phyloP scores from a whole-genome alignment of 2,329 filamentous ascomycete species.

The Geosmithia morbida region DNA sequence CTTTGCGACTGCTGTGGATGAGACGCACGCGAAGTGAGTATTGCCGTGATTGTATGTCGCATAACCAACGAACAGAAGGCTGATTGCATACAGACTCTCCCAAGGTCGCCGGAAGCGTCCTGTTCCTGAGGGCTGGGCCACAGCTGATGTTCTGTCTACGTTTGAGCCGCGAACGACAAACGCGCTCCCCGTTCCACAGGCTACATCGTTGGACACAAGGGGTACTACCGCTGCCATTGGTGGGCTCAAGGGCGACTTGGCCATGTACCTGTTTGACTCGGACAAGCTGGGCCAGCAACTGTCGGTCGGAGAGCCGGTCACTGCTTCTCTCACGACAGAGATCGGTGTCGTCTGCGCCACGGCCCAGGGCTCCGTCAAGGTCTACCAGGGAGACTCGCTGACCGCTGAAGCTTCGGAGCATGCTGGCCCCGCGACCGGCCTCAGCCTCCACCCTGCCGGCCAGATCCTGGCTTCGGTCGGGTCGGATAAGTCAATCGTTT shows the following conservation, averaged over 20 bases:
- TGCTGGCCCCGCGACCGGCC: slow-evolving; percentile 61
- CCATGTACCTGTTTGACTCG: slow-evolving; percentile 59
- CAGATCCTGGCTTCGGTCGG: slow-evolving; percentile 78
- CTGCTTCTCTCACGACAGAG: slow-evolving; percentile 48
- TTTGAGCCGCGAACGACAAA: slow-evolving; percentile 30
- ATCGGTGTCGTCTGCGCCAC: slow-evolving; percentile 60
- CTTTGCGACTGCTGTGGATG: slow-evolving; percentile 60
- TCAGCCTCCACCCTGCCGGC: slow-evolving; percentile 72
- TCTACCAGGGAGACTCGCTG: slow-evolving; percentile 60
- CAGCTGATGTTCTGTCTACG: slow-evolving; percentile 49
- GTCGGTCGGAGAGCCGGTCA: slow-evolving; percentile 53
- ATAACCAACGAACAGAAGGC: not conserved
- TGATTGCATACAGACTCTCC: slow-evolving; percentile 46
- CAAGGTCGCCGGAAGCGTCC: slow-evolving; percentile 82
- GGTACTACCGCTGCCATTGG: slow-evolving; percentile 59
- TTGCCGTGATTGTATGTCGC: not conserved
- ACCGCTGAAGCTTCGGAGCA: slow-evolving; percentile 63
- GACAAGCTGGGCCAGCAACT: slow-evolving; percentile 54
- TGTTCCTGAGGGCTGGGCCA: slow-evolving; percentile 74
- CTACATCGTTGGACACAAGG: slow-evolving; percentile 32
- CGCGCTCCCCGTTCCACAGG: slow-evolving; percentile 29
- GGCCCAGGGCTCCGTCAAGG: slow-evolving; percentile 62
- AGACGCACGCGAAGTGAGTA: slow-evolving; percentile 64
- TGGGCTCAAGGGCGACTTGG: slow-evolving; percentile 59
- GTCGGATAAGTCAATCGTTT: slow-evolving; percentile 79